Base-by-base conservation (phyloP, 2,329 filamentous ascomycete genomes). In the Thielaviopsis punctulata region DNA sequence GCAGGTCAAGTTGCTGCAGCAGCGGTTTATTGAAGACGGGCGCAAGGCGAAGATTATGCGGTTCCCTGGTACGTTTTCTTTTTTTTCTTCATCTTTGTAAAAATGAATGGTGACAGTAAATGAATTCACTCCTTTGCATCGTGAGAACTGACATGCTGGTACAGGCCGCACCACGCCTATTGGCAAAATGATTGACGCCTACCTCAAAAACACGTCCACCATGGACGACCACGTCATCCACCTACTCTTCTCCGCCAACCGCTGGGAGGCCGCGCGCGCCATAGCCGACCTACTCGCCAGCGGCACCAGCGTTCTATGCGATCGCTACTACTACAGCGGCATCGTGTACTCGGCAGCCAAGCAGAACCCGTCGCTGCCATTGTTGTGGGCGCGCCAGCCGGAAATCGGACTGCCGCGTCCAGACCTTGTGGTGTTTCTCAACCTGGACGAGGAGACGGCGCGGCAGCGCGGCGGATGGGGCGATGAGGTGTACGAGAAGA, bases 311-410 rank as follows among this genome's bases (percentile, higher is more conserved):
- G 74, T 98, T 27, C 72, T 98, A 39, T 81, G 90, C 58, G 92
- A 98, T 66, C 81, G 92, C 47, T 98, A 96, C 69, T 94, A 93
- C 64, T 90, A 95, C 70, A 92, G 85, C 19, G 92, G 92, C 51
- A 85, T 89, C 53, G 87, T 95, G 48, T 98, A 96, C 69, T 87
- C 82, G 22, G 86, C 87, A 0, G 90, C 92, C 3, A 96, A 96
- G 63, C 72, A 78, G 45, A 86, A 86, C 59, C 77, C 81, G 0
- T 65, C 70, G 1, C 73, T 95, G 12, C 69, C 75, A 0, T 70
- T 95, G 0, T 67, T 75, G 0, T 98, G 92, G 89, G 88, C 87
- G 7, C 80, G 86, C 59, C 75, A 80, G 15, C 86, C 89, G 1
- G 92, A 96, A 60, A 75, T 86, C 13, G 90, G 90, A 0, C 73